These are phyloP conservation scores for Pholiota conissans DNA, from an alignment of 768 basidiomycete genomes.

Conservation along the genomic window DNA sequence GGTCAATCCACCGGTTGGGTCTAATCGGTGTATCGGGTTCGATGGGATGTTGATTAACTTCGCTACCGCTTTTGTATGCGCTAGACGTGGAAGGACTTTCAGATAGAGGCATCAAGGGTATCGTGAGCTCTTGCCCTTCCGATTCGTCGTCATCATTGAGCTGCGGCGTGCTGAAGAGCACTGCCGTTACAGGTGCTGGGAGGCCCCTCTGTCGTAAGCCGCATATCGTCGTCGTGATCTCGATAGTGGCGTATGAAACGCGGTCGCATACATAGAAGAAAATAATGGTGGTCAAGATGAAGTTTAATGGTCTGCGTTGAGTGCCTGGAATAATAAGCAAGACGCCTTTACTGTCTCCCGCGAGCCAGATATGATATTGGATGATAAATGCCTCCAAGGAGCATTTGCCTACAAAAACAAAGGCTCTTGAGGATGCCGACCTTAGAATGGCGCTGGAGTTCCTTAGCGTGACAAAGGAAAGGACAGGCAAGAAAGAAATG, in stretches of 20 bases:
- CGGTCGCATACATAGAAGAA: slow-evolving; percentile 83
- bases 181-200: slow-evolving; percentile 20
- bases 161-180: background rate
- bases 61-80: slow-evolving; percentile 21
- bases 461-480: slow-evolving; percentile 73
- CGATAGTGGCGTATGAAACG: slow-evolving; percentile 72
- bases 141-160: slow-evolving; percentile 9
- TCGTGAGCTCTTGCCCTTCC: slow-evolving; percentile 19
- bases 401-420: slow-evolving; percentile 83
- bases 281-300: slow-evolving; percentile 69
- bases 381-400: slow-evolving; percentile 92
- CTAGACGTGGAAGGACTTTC: background rate
- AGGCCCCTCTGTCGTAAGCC: slow-evolving; percentile 24
- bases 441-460: slow-evolving; percentile 74
- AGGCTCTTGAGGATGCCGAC: slow-evolving; percentile 64
- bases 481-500: slow-evolving; percentile 78
- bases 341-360: slow-evolving; percentile 80
- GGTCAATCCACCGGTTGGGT: slow-evolving; percentile 51
- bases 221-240: slow-evolving; percentile 64
- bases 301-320: slow-evolving; percentile 73
- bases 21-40: slow-evolving; percentile 41
- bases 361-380: slow-evolving; percentile 88
- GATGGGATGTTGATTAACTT: slow-evolving; percentile 20
- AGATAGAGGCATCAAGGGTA: slow-evolving; percentile 19
- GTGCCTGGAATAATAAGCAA: slow-evolving; percentile 78